These are phyloP conservation scores for Candida sonorensis DNA, from an alignment of 805 yeast genomes.

Conservation along the genomic window DNA sequence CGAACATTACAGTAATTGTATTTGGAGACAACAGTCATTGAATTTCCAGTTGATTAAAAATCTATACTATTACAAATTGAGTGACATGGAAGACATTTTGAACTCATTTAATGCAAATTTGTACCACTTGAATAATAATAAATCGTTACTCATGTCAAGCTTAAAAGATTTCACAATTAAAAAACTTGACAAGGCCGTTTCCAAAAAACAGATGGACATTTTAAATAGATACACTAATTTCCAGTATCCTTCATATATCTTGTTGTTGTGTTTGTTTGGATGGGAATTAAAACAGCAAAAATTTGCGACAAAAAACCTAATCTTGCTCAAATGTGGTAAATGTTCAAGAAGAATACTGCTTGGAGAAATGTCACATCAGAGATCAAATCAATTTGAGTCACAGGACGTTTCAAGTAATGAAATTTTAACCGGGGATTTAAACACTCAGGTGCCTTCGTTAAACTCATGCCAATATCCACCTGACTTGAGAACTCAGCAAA, in stretches of 20 bases:
- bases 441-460: constrained; percentile 13
- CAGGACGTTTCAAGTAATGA: no score
- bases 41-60: constrained; percentile 13
- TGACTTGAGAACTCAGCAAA: constrained; percentile 8
- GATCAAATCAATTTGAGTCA: no score
- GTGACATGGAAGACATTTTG: constrained; percentile 21
- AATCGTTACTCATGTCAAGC: constrained; percentile 6
- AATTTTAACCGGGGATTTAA: no score
- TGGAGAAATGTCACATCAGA: no score
- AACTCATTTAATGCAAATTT: constrained; percentile 12
- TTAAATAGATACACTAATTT: constrained; percentile 10
- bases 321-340: constrained; percentile 25
- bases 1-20: constrained; percentile 25
- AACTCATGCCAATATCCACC: constrained; percentile 25
- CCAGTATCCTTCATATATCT: constrained; percentile 5
- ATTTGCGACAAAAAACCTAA: constrained; percentile 19
- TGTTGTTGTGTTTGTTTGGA: constrained; percentile 26
- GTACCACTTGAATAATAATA: constrained; percentile 7
- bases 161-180: constrained; percentile 11
- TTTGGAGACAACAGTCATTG: constrained; percentile 14
- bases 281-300: constrained; percentile 29
- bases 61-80: constrained; percentile 20
- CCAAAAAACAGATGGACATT: constrained; percentile 1
- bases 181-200: constrained; percentile 3
- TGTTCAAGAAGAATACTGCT: constrained; percentile 31